These are phyloP conservation scores for Candida glaebosa DNA, from an alignment of 805 yeast genomes.

Conservation along the genomic window DNA sequence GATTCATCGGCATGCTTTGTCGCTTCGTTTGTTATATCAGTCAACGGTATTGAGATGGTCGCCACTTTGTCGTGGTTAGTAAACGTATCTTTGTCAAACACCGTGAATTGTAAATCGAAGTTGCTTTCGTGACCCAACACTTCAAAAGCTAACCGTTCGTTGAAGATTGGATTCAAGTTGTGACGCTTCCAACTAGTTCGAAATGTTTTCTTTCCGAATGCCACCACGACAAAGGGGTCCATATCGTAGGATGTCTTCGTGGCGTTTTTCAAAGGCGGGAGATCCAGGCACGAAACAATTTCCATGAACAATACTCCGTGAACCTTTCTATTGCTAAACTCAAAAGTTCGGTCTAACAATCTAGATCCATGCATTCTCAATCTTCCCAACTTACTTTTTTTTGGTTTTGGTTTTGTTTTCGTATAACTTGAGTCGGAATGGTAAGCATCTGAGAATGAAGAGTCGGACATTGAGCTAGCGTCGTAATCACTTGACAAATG, in stretches of 20 bases:
- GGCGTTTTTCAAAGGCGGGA: constrained; percentile 74
- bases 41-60: constrained; percentile 52
- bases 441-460: constrained; percentile 10
- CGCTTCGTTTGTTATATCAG: constrained; percentile 41
- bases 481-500: constrained; percentile 11
- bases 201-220: constrained; percentile 84
- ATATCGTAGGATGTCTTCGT: constrained; percentile 81
- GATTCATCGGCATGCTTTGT: constrained; percentile 16
- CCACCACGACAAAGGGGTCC: constrained; percentile 93
- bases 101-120: constrained; percentile 65
- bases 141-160: constrained; percentile 79
- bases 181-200: constrained; percentile 84
- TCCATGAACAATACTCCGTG: constrained; percentile 77
- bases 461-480: constrained; percentile 17
- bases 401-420: constrained; percentile 3
- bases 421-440: constrained; percentile 1
- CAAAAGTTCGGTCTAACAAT: constrained; percentile 21
- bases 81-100: constrained; percentile 80
- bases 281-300: constrained; percentile 64
- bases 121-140: constrained; percentile 61
- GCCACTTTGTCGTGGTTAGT: constrained; percentile 86
- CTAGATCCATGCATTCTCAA: neutral
- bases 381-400: neutral
- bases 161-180: constrained; percentile 75
- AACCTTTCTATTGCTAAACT: constrained; percentile 37